phyloP scores from a whole-genome alignment of 495 filamentous ascomycete genomes.

The Amphirosellinia nigrospora region DNA sequence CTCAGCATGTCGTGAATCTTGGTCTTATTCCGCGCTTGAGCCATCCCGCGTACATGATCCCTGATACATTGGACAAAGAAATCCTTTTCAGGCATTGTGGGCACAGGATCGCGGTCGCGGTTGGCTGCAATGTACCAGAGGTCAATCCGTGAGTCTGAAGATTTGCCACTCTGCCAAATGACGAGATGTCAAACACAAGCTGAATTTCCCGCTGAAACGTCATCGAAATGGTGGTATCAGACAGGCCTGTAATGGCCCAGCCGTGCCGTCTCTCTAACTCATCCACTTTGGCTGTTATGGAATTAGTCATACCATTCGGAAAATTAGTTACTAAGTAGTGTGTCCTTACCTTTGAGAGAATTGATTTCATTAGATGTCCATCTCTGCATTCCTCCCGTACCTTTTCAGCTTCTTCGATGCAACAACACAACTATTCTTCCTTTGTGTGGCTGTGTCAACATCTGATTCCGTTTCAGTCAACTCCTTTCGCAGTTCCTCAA shows the following conservation, averaged over 20 bases:
- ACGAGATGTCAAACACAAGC: slow-evolving; percentile 72
- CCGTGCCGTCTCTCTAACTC: slow-evolving; percentile 71
- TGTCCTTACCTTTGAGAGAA: slow-evolving; percentile 68
- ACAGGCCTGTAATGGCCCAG: slow-evolving; percentile 76
- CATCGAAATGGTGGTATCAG: slow-evolving; percentile 70
- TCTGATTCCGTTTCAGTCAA: slow-evolving; percentile 66
- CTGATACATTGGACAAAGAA: slow-evolving; percentile 74
- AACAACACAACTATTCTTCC: slow-evolving; percentile 68
- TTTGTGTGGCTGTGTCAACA: slow-evolving; percentile 64
- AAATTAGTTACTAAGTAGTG: not conserved
- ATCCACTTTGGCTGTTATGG: slow-evolving; percentile 64
- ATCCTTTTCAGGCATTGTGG: slow-evolving; percentile 60
- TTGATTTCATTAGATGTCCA: slow-evolving; percentile 83
- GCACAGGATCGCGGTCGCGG: slow-evolving; percentile 54
- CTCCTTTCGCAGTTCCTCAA: slow-evolving; percentile 68
- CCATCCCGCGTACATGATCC: slow-evolving; percentile 57
- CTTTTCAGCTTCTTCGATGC: slow-evolving; percentile 83
- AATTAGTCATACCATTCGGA: slow-evolving; percentile 13
- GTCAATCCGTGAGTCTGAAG: slow-evolving; percentile 47
- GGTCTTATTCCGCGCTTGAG: slow-evolving; percentile 55
- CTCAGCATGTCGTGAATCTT: slow-evolving; percentile 60
- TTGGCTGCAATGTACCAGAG: slow-evolving; percentile 61
- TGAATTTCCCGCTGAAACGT: slow-evolving; percentile 79
- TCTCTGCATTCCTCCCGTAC: slow-evolving; percentile 82
- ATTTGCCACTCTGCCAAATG: slow-evolving; percentile 52